Percentiles rank a stretch among this genome's conserved stretches.
These are phyloP conservation scores for Cystofilobasidium ferigula DNA, from an alignment of 768 basidiomycete genomes.

Conservation along the genomic window DNA sequence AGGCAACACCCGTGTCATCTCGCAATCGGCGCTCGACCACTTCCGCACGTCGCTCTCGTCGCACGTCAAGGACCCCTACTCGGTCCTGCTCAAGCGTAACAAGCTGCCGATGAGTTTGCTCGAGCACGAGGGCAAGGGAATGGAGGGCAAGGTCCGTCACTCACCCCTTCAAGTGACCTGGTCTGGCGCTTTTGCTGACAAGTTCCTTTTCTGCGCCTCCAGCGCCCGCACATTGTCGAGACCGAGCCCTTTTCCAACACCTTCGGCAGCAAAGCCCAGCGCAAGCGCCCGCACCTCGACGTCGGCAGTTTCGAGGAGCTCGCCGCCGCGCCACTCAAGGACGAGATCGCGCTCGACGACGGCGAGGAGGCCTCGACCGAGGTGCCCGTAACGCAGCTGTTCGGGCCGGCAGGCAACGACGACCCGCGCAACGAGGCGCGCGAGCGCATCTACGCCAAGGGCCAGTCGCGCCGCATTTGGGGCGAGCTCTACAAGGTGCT, in stretches of 20 bases:
- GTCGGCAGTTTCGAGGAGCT: slow-evolving; percentile 90
- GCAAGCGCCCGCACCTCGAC: slow-evolving; percentile 75
- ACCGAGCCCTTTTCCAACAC: slow-evolving; percentile 90
- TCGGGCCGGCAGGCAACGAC: slow-evolving; percentile 10
- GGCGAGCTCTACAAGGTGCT: slow-evolving; percentile 98
- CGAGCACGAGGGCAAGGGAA: slow-evolving; percentile 57
- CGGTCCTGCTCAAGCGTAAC: slow-evolving; percentile 82
- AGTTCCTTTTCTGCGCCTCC: slow-evolving; percentile 10
- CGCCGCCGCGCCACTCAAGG: slow-evolving; percentile 34
- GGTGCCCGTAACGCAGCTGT: slow-evolving; percentile 10
- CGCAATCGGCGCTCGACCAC: slow-evolving; percentile 88
- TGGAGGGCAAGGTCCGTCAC: slow-evolving; percentile 56
- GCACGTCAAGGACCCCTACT: slow-evolving; percentile 89
- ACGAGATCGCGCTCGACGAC: slow-evolving; percentile 17
- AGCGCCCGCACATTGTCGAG: slow-evolving; percentile 89
- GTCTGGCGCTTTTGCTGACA: not conserved
- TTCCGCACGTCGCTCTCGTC: slow-evolving; percentile 77
- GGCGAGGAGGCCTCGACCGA: not conserved
- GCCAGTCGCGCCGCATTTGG: slow-evolving; percentile 89
- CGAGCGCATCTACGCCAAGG: slow-evolving; percentile 89
- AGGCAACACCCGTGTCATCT: slow-evolving; percentile 98
- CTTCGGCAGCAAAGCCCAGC: slow-evolving; percentile 89
- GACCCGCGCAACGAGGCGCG: slow-evolving; percentile 39
- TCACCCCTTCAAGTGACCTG: not conserved
- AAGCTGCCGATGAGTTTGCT: slow-evolving; percentile 94